Conservation (phyloP, 2,329 filamentous ascomycete genomes). For the Rhexocercosporidium sp. region DNA sequence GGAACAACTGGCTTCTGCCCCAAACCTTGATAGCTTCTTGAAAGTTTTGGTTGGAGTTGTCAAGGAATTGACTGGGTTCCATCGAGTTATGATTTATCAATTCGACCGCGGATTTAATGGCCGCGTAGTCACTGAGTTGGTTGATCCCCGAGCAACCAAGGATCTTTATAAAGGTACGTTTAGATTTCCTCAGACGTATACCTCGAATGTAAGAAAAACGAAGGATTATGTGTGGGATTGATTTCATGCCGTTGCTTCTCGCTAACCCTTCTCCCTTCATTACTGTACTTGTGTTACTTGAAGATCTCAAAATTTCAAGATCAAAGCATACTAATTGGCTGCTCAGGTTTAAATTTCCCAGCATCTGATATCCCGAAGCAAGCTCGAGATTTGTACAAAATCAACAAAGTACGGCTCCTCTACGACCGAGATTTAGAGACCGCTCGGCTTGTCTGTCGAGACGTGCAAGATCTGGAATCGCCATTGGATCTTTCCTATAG, state of each 20-base stretch:
- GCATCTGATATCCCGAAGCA: conserved; percentile 87
- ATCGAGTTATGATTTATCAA: conserved; percentile 92
- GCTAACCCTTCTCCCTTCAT: no score
- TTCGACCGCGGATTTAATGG: conserved; percentile 86
- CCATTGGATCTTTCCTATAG: conserved; percentile 76
- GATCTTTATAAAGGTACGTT: conserved; percentile 77
- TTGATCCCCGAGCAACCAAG: conserved; percentile 78
- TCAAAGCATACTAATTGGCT: background rate
- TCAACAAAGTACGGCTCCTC: conserved; percentile 86
- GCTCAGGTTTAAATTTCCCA: conserved; percentile 71
- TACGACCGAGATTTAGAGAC: conserved; percentile 85
- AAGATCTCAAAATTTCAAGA: background rate
- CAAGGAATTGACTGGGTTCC: conserved; percentile 89
- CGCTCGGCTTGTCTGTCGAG: conserved; percentile 80
- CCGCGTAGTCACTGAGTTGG: conserved; percentile 84
- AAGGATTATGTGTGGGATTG: no score
- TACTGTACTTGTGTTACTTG: no score
- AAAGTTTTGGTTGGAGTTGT: conserved; percentile 85
- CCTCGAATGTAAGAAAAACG: no score
- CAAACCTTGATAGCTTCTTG: conserved; percentile 73
- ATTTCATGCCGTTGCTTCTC: no score
- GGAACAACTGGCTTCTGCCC: conserved; percentile 78
- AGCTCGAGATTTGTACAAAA: conserved; percentile 84
- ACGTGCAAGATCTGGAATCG: conserved; percentile 71
- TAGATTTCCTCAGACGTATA: background rate